A percentile compares a stretch with the other conserved stretches of the same genome.
Conservation (phyloP, 108 stramenopile species). For the Skeletonema tropicum region DNA sequence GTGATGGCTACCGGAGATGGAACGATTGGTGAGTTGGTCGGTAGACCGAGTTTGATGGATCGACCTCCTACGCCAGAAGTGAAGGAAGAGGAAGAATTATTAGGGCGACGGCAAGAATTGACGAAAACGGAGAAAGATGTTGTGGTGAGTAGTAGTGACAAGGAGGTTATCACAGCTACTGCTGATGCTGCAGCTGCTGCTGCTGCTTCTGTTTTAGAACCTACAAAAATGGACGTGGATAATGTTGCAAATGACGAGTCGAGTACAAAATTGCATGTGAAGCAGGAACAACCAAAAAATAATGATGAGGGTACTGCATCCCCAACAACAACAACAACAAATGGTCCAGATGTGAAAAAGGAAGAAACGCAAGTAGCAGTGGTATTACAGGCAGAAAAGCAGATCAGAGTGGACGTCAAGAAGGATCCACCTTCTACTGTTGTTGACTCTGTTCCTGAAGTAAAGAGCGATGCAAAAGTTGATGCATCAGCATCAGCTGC, state of each 20-base stretch:
- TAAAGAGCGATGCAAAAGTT: not conserved
- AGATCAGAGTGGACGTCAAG: not conserved
- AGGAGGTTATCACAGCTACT: not conserved
- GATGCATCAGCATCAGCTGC: not conserved
- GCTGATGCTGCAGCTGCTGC: not conserved
- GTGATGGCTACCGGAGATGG: not conserved
- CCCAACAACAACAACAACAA: not conserved
- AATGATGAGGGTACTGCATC: not conserved
- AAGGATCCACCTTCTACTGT: too few relatives aligned
- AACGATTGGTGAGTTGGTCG: not conserved
- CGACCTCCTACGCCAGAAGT: not conserved
- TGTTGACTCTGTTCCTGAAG: not conserved
- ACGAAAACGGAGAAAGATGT: not conserved
- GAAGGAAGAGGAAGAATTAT: not conserved
- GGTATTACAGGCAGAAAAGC: too few relatives aligned
- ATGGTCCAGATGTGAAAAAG: not conserved
- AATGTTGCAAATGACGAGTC: not conserved
- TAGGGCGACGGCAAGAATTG: too few relatives aligned
- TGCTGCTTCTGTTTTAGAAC: not conserved
- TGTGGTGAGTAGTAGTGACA: not conserved
- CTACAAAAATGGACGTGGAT: not conserved
- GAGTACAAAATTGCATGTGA: not conserved
- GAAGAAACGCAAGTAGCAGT: not conserved
- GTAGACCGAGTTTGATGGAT: constrained; percentile 1
- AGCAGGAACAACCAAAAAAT: not conserved